Conservation (phyloP, 2,329 filamentous ascomycete genomes). For the Microdochium trichocladiopsis region DNA sequence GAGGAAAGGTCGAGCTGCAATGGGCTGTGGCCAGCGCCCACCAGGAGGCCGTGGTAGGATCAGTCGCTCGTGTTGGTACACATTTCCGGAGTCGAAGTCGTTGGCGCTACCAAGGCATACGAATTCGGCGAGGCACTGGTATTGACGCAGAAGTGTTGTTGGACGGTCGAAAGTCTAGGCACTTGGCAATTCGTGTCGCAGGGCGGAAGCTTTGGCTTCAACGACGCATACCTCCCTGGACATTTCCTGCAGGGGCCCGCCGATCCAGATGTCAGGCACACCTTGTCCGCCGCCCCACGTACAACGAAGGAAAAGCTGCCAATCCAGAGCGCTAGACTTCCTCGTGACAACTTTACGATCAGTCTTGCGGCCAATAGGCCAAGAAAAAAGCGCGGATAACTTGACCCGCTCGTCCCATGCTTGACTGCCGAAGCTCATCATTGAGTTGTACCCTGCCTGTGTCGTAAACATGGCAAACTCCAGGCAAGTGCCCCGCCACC, state of each 20-base stretch:
- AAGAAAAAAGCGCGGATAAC: no score
- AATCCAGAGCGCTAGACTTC: slow-evolving; percentile 3
- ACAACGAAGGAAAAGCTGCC: not conserved
- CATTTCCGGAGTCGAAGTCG: not conserved
- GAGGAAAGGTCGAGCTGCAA: not conserved
- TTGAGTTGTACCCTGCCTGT: not conserved
- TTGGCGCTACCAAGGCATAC: not conserved
- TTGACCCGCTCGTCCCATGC: no score
- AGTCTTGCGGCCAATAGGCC: no score
- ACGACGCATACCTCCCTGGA: no score
- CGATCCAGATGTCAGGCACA: not conserved
- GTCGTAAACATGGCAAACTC: slow-evolving; percentile 44
- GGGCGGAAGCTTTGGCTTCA: not conserved
- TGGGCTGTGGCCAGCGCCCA: not conserved
- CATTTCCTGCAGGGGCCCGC: not conserved
- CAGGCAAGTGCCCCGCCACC: slow-evolving; percentile 29
- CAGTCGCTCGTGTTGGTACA: not conserved
- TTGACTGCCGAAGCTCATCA: no score
- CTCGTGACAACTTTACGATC: no score
- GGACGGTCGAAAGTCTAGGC: not conserved
- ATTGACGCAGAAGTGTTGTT: not conserved
- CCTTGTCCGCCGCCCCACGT: not conserved
- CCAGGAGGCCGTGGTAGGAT: not conserved
- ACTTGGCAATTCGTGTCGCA: not conserved
- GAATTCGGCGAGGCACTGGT: not conserved